Conservation (phyloP, 345 rosid genomes). For the Syzygium jambos region DNA sequence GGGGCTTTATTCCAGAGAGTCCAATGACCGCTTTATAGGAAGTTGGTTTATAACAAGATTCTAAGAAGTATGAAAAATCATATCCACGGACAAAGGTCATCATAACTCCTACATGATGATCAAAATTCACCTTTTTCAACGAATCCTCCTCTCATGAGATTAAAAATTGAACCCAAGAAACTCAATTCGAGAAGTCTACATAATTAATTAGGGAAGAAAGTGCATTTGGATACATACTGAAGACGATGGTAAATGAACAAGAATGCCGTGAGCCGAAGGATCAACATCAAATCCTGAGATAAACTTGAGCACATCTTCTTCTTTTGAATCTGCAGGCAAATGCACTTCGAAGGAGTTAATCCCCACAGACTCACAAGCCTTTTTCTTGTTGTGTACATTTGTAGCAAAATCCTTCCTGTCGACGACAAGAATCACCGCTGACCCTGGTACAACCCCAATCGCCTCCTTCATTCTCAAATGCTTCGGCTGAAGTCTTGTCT, state of each 20-base stretch:
- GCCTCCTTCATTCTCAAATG: slow-evolving; percentile 70
- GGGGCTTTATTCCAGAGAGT: neutral
- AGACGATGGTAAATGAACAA: slow-evolving; percentile 83
- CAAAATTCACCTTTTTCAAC: neutral
- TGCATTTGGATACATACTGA: slow-evolving; percentile 34
- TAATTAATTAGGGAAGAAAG: neutral
- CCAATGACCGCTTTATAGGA: neutral
- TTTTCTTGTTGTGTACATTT: slow-evolving; percentile 79
- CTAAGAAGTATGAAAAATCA: neutral
- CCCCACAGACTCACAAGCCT: slow-evolving; percentile 74
- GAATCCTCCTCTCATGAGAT: neutral
- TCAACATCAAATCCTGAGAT: slow-evolving; percentile 54
- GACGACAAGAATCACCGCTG: slow-evolving; percentile 79
- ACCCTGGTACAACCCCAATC: slow-evolving; percentile 62
- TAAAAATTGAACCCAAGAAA: neutral
- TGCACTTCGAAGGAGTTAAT: slow-evolving; percentile 60
- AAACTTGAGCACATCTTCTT: slow-evolving; percentile 52
- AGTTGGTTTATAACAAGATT: neutral
- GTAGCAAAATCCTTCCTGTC: slow-evolving; percentile 75
- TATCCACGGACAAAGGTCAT: neutral
- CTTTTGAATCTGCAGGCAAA: slow-evolving; percentile 50
- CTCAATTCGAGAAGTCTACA: neutral
- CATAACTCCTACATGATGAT: neutral
- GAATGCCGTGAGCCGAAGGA: slow-evolving; percentile 79
- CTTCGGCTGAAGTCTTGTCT: slow-evolving; percentile 59